Evolutionary conservation across 164 flowering plant genomes (phyloP), one percentile per base, ranked within the genome.

Genomic region (Santalum album): DNA sequence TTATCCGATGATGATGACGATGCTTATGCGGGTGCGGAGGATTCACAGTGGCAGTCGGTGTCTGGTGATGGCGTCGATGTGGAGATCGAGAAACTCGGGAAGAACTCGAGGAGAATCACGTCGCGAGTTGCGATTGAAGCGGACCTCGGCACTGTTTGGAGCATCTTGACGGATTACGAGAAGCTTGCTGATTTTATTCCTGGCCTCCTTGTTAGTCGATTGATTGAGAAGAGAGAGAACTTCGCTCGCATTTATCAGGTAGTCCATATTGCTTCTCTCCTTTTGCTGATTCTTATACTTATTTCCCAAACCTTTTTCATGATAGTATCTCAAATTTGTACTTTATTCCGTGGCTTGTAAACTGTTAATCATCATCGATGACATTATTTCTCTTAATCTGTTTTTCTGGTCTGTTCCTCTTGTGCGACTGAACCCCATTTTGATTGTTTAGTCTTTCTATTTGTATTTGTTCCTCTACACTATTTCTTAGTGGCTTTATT

Each of bases 161-260:
- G 55, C 21, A 24, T 84, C 15, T 62, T 87, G 73, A 87, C 91
- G 17, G 86, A 79, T 62, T 87, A 84, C 51, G 87, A 87, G 69
- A 65, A 66, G 22, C 63, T 85, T 54, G 66, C 78, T 17, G 92
- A 85, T 53, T 75, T 83, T 61, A 77, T 84, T 47, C 90, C 96
- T 15, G 79, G 84, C 27, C 78, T 87, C 15, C 79, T 81, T 21
- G 76, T 78, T 25, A 60, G 83, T 61, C 68, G 71, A 61, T 59
- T 87, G 78, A 63, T 84, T 34, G 79, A 82, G 23, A 85, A 79
- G 74, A 56, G 55, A 9, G 75, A 64, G n/a, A 75, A 75, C n/a
- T 77, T 66, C 51, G 83, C 79, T 25, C 79, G 78, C 10, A 59
- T 85, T 55, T 74, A 68, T 38, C 96, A 87, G 90, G 96, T 65